These are phyloP conservation scores for Pezicula rhizophila DNA, from an alignment of 2,329 filamentous ascomycete genomes.

Conservation along the genomic window DNA sequence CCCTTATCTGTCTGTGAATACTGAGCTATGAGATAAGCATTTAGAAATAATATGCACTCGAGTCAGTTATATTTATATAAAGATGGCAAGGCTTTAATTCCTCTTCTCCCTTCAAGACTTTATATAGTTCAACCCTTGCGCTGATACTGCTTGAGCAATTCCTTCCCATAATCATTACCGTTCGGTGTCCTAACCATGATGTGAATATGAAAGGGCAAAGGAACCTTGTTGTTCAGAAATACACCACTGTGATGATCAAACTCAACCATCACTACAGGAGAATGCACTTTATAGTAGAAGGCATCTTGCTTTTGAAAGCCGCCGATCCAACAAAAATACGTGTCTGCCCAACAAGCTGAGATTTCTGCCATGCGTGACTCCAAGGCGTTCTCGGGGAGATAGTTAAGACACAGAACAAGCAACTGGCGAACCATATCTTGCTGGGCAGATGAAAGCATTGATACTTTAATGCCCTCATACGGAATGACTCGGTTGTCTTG, in stretches of 20 bases:
- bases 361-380: constrained; percentile 46
- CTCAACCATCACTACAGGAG: constrained; percentile 64
- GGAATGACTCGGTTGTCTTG: constrained; percentile 70
- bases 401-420: constrained; percentile 61
- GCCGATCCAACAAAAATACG: constrained; percentile 74
- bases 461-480: constrained; percentile 53
- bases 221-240: constrained; percentile 64
- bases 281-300: constrained; percentile 72
- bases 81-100: too few relatives aligned
- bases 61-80: too few relatives aligned
- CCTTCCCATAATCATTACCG: constrained; percentile 65
- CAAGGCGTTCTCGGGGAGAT: constrained; percentile 43
- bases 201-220: constrained; percentile 71
- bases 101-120: too few relatives aligned
- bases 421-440: constrained; percentile 44
- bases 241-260: constrained; percentile 76
- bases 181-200: constrained; percentile 68
- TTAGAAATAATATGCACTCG: too few relatives aligned
- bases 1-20: too few relatives aligned
- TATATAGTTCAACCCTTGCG: too few relatives aligned
- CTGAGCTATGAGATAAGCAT: too few relatives aligned
- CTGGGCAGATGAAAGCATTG: constrained; percentile 36
- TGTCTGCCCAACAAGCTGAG: constrained; percentile 52
- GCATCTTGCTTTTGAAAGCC: constrained; percentile 56
- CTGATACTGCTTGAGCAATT: constrained; percentile 25